Percentiles rank a stretch among this genome's conserved stretches.
Evolutionary conservation across 495 filamentous ascomycete species (phyloP).

Genomic region (Hypoxylon crocopeplum): DNA sequence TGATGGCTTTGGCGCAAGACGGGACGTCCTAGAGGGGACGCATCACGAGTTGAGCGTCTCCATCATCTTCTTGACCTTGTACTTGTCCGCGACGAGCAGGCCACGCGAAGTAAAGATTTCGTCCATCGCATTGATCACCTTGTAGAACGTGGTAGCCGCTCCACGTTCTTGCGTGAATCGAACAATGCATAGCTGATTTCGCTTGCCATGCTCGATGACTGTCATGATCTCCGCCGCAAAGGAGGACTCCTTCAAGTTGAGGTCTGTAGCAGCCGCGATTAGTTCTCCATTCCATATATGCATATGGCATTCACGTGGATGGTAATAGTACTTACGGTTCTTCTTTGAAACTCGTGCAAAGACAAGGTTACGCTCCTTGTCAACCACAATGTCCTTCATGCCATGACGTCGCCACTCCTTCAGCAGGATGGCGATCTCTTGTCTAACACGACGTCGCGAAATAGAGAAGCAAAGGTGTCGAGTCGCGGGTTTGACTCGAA

Average conservation of each 20-base stretch:
- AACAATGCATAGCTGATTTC: conserved; percentile 72
- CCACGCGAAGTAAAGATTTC: conserved; percentile 63
- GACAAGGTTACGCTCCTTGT: conserved; percentile 75
- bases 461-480: conserved; percentile 76
- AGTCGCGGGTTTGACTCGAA: conserved; percentile 85
- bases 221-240: conserved; percentile 86
- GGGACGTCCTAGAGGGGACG: background rate
- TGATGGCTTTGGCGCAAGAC: background rate
- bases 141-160: conserved; percentile 82
- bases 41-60: conserved; percentile 56
- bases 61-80: conserved; percentile 72
- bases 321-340: conserved; percentile 70
- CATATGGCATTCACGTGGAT: background rate
- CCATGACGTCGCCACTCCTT: conserved; percentile 82
- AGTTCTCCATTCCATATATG: conserved; percentile 14
- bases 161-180: conserved; percentile 88
- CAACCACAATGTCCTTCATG: conserved; percentile 74
- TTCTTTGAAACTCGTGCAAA: conserved; percentile 73
- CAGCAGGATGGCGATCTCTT: conserved; percentile 75
- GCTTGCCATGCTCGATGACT: conserved; percentile 78
- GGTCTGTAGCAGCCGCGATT: conserved; percentile 57
- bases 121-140: conserved; percentile 77
- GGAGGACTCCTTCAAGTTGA: conserved; percentile 76
- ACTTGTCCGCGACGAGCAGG: conserved; percentile 73
- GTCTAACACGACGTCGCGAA: conserved; percentile 70